Conservation (phyloP, 2,329 filamentous ascomycete genomes). For the Fonsecaea nubica region DNA sequence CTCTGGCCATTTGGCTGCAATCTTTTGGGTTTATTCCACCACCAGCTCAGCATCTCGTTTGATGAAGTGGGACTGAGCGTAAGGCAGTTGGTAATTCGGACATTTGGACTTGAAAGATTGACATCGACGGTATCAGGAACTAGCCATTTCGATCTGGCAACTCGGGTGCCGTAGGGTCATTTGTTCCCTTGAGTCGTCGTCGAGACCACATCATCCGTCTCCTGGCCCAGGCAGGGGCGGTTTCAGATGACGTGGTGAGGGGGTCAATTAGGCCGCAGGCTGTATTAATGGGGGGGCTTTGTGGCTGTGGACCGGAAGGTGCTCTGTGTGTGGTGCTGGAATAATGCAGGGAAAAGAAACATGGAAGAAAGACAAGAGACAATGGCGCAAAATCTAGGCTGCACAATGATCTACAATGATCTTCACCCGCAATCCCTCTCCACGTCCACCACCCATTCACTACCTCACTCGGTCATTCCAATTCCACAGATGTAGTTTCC, state of each 20-base stretch:
- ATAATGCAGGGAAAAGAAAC: not conserved
- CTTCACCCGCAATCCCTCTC: not conserved
- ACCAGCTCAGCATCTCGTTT: constrained; percentile 9
- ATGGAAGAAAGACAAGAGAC: not conserved
- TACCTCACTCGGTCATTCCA: not conserved
- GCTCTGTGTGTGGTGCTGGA: not conserved
- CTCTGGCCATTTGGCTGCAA: constrained; percentile 13
- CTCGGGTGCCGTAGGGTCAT: not conserved
- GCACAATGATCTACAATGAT: not conserved
- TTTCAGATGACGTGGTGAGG: constrained; percentile 1
- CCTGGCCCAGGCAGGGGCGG: not conserved
- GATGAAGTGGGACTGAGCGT: not conserved
- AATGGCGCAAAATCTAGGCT: not conserved
- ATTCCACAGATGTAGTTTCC: not conserved
- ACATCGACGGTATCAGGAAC: not conserved
- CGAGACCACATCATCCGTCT: not conserved
- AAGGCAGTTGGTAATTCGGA: not conserved
- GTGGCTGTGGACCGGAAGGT: not conserved
- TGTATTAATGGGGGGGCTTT: not conserved
- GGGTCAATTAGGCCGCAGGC: not conserved
- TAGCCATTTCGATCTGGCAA: not conserved
- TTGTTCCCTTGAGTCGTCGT: not conserved
- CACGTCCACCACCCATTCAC: not conserved
- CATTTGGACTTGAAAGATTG: not conserved
- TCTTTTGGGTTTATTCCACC: not conserved